These are phyloP conservation scores for Allantophomopsis lycopodina DNA, from an alignment of 2,329 filamentous ascomycete species.

Conservation along the genomic window DNA sequence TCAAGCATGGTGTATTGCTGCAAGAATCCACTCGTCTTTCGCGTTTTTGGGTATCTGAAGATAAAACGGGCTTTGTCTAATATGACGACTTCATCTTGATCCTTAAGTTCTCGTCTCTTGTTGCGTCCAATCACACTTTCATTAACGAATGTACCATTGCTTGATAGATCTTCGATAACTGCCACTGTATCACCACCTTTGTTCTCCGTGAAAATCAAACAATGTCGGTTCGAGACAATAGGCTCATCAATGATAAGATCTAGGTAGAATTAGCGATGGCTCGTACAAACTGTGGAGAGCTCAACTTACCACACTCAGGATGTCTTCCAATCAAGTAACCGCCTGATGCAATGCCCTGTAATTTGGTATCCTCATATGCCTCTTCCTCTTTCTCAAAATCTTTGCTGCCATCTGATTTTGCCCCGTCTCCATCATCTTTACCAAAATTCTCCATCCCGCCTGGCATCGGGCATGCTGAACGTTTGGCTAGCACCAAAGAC, in stretches of 20 bases:
- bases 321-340: conserved; percentile 90
- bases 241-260: conserved; percentile 64
- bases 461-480: conserved; percentile 54
- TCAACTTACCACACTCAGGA: conserved; percentile 74
- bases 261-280: conserved; percentile 10
- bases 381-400: conserved; percentile 38
- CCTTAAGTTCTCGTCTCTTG: conserved; percentile 74
- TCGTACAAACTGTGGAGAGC: neutral
- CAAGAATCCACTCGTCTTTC: conserved; percentile 63
- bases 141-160: conserved; percentile 94
- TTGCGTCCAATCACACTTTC: conserved; percentile 85
- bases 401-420: conserved; percentile 27
- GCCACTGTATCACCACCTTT: conserved; percentile 48
- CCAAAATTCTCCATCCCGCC: conserved; percentile 26
- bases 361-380: conserved; percentile 47
- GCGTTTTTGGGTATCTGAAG: conserved; percentile 74
- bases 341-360: conserved; percentile 49
- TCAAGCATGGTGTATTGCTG: conserved; percentile 78
- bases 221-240: conserved; percentile 80
- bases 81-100: conserved; percentile 83
- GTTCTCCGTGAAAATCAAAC: conserved; percentile 50
- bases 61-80: conserved; percentile 76
- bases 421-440: conserved; percentile 22
- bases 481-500: conserved; percentile 60
- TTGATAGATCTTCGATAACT: conserved; percentile 84